Evolutionary conservation across 2,329 filamentous ascomycete species (phyloP).

Genomic region (Rutstroemia sp.): DNA sequence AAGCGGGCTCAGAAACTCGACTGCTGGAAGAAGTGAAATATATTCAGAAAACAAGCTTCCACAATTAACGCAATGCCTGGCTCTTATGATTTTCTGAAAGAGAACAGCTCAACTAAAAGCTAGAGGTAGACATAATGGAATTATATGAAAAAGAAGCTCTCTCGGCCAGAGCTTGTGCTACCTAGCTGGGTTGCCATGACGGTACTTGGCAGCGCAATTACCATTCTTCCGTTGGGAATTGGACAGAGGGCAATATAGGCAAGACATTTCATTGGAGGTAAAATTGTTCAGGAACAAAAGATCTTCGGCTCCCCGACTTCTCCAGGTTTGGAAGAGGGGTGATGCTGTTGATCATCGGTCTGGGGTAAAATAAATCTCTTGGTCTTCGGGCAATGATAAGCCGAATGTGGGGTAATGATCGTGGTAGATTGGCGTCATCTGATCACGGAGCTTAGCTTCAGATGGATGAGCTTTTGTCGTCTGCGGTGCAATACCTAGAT

Average conservation of each 20-base stretch:
- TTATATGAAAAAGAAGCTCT: background rate
- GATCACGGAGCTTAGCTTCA: background rate
- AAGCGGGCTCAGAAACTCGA: background rate
- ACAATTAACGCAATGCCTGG: background rate
- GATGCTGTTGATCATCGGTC: background rate
- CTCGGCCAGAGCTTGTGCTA: too few relatives aligned
- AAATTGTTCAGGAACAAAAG: constrained; percentile 11
- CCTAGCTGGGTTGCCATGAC: background rate
- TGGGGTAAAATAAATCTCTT: background rate
- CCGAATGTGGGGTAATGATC: background rate
- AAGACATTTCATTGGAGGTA: constrained; percentile 16
- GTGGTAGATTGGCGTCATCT: background rate
- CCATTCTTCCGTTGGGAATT: background rate
- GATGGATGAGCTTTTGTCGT: background rate
- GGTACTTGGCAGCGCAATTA: background rate
- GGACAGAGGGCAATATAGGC: background rate
- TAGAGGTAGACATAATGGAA: background rate
- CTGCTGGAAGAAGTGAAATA: background rate
- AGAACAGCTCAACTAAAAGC: too few relatives aligned
- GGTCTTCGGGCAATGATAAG: constrained; percentile 1
- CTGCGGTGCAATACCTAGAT: too few relatives aligned
- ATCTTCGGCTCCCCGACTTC: background rate
- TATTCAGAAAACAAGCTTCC: background rate
- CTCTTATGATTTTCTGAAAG: too few relatives aligned
- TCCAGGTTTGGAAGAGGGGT: constrained; percentile 9